A percentile compares a stretch with the other conserved stretches of the same genome.
Evolutionary conservation across 768 basidiomycete genomes (phyloP).

Genomic region (Dentipellis fragilis): DNA sequence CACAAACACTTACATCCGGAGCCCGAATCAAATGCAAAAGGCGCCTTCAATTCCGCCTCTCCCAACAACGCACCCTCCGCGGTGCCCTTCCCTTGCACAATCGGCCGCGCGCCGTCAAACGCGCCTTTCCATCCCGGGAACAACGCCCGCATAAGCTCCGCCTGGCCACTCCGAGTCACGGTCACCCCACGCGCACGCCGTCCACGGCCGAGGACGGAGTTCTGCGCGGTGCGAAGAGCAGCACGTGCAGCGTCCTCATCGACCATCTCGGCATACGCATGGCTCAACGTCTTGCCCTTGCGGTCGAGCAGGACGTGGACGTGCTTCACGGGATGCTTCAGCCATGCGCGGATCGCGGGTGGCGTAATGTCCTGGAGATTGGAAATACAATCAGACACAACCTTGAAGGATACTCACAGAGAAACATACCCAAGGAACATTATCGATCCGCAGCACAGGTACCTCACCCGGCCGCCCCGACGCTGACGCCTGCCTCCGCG

Average conservation of each 20-base stretch:
- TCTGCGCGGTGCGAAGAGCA: conserved; percentile 49
- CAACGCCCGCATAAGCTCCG: conserved; percentile 72
- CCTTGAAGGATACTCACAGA: neutral
- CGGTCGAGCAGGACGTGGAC: conserved; percentile 74
- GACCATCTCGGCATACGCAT: conserved; percentile 72
- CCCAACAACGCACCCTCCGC: conserved; percentile 49
- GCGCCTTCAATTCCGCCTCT: conserved; percentile 53
- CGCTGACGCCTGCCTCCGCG: conserved; percentile 6
- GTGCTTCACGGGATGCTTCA: conserved; percentile 57
- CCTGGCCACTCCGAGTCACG: conserved; percentile 69
- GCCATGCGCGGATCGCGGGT: conserved; percentile 54
- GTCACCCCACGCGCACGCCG: conserved; percentile 77
- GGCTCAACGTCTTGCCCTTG: conserved; percentile 76
- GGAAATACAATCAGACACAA: conserved; percentile 1
- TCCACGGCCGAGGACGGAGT: conserved; percentile 65
- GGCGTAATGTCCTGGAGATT: conserved; percentile 70
- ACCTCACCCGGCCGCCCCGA: conserved; percentile 25
- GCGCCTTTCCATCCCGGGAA: conserved; percentile 76
- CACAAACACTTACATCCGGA: conserved; percentile 51
- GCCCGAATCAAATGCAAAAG: conserved; percentile 65
- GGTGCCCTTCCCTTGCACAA: conserved; percentile 45
- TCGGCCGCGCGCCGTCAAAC: conserved; percentile 61
- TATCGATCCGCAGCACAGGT: conserved; percentile 73
- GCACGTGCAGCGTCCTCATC: conserved; percentile 52
- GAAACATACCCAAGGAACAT: conserved; percentile 73